Evolutionary conservation across 2,329 filamentous ascomycete species (phyloP).

Genomic region (Fusarium sp.): DNA sequence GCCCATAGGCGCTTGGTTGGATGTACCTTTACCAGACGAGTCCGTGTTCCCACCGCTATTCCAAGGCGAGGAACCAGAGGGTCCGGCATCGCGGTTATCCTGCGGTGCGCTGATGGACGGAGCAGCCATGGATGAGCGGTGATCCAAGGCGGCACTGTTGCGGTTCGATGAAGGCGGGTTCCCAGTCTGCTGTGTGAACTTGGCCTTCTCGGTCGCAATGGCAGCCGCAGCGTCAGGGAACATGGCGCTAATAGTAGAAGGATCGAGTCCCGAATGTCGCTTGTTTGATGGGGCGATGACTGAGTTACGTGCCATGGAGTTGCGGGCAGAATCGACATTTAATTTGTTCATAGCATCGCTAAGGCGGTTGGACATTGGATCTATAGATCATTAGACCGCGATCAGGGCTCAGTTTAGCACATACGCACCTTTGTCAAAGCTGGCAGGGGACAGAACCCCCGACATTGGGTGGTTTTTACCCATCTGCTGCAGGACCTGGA

Average conservation of each 20-base stretch:
- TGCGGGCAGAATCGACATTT: constrained; percentile 85
- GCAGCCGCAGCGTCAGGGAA: constrained; percentile 97
- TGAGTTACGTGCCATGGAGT: constrained; percentile 84
- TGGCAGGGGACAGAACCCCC: constrained; percentile 90
- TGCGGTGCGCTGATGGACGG: constrained; percentile 75
- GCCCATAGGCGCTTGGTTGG: constrained; percentile 86
- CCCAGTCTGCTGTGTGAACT: constrained; percentile 95
- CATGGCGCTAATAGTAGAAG: constrained; percentile 96
- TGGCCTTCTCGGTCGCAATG: constrained; percentile 98
- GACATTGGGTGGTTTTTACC: constrained; percentile 98
- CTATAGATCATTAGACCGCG: constrained; percentile 59
- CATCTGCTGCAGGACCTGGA: constrained; percentile 98
- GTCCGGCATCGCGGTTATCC: constrained; percentile 47
- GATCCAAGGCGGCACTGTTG: constrained; percentile 85
- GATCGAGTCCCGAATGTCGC: constrained; percentile 93
- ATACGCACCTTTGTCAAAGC: constrained; percentile 89
- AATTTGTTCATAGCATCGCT: constrained; percentile 98
- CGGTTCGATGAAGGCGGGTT: constrained; percentile 90
- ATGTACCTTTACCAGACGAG: constrained; percentile 74
- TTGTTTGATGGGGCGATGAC: constrained; percentile 83
- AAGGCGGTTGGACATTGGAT: constrained; percentile 95
- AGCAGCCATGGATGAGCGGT: constrained; percentile 78
- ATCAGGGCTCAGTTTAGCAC: background rate
- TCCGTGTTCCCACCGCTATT: constrained; percentile 64
- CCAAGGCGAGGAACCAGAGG: constrained; percentile 76